phyloP scores from a whole-genome alignment of 2,329 filamentous ascomycete genomes.

The Corynespora cassiicola region DNA sequence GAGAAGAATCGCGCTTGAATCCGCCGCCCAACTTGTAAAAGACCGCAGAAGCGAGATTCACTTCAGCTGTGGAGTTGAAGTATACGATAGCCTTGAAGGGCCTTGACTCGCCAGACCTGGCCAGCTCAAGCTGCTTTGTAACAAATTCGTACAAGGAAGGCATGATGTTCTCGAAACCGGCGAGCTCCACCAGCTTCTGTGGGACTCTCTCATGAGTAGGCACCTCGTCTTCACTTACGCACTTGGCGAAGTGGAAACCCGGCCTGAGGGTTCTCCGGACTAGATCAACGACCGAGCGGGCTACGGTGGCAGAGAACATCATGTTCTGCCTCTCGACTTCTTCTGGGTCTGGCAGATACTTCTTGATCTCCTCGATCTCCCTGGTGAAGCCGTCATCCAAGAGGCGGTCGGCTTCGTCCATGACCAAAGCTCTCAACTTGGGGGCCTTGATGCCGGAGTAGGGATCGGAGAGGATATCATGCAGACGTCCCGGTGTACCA shows the following conservation, averaged over 20 bases:
- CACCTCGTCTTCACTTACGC: conserved; percentile 79
- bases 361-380: conserved; percentile 56
- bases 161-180: conserved; percentile 76
- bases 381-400: conserved; percentile 64
- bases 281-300: conserved; percentile 79
- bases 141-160: conserved; percentile 81
- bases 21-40: conserved; percentile 59
- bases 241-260: conserved; percentile 88
- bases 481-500: conserved; percentile 86
- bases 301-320: conserved; percentile 94
- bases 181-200: conserved; percentile 74
- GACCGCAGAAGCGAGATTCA: conserved; percentile 67
- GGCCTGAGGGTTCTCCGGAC: conserved; percentile 80
- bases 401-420: conserved; percentile 73
- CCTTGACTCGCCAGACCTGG: conserved; percentile 47
- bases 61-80: conserved; percentile 79
- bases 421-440: conserved; percentile 64
- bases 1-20: conserved; percentile 35
- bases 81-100: conserved; percentile 98
- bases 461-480: conserved; percentile 77
- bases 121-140: conserved; percentile 62
- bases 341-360: conserved; percentile 65
- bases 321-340: conserved; percentile 83
- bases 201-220: conserved; percentile 86
- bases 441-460: conserved; percentile 68